phyloP scores from a whole-genome alignment of 768 basidiomycete species.

The Melanogaster broomeanus region DNA sequence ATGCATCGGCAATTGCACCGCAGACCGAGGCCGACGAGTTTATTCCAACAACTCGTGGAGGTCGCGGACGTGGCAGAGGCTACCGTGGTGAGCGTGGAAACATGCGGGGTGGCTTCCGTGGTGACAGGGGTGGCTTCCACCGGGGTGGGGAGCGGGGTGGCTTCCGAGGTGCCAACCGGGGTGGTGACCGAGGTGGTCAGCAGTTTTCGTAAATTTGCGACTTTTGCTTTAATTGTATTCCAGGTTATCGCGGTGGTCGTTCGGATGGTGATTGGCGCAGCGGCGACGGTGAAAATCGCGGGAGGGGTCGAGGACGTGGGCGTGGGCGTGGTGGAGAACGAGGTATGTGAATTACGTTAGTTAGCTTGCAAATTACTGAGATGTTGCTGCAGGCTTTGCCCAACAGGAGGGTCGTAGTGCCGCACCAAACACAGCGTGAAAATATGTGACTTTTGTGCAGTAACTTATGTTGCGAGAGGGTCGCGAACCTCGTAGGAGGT shows the following conservation, averaged over 20 bases:
- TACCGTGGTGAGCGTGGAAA: conserved; percentile 44
- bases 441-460: not conserved
- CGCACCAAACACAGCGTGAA: conserved; percentile 9
- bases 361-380: not conserved
- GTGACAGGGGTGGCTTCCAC: conserved; percentile 35
- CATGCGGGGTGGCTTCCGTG: conserved; percentile 43
- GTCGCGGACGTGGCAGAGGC: conserved; percentile 49
- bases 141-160: conserved; percentile 39
- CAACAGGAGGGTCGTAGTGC: conserved; percentile 23
- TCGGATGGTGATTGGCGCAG: conserved; percentile 50
- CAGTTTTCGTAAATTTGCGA: not conserved
- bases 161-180: conserved; percentile 36
- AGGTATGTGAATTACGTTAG: conserved; percentile 28
- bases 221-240: not conserved
- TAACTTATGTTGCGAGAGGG: not conserved
- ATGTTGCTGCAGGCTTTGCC: conserved; percentile 13
- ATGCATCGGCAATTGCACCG: conserved; percentile 21
- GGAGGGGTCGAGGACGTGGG: conserved; percentile 45
- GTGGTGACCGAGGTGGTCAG: conserved; percentile 31
- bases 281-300: conserved; percentile 41
- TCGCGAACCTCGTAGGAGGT: conserved; percentile 8
- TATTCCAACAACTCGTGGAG: conserved; percentile 43
- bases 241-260: conserved; percentile 20
- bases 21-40: conserved; percentile 64
- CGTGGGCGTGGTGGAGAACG: conserved; percentile 46